These are phyloP conservation scores for Paraphoma chrysanthemicola DNA, from an alignment of 2,329 filamentous ascomycete genomes.

Conservation along the genomic window DNA sequence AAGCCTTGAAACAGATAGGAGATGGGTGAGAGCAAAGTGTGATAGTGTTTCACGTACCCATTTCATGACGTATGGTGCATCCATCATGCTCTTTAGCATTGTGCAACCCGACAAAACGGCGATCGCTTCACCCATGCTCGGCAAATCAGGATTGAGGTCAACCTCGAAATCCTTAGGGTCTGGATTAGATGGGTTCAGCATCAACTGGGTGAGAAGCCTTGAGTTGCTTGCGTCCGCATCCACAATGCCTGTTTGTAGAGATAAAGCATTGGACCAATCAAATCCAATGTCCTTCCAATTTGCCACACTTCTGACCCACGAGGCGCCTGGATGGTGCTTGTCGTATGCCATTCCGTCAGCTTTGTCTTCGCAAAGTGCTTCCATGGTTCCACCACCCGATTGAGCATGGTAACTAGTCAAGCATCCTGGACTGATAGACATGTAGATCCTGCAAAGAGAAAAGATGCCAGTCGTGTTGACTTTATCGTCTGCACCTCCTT, in stretches of 20 bases:
- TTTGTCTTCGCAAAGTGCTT: conserved; percentile 66
- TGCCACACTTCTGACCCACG: conserved; percentile 56
- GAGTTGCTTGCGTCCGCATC: conserved; percentile 54
- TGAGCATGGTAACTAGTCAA: conserved; percentile 62
- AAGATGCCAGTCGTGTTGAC: conserved; percentile 52
- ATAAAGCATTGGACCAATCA: conserved; percentile 53
- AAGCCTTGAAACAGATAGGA: not conserved
- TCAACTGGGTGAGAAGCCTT: conserved; percentile 53
- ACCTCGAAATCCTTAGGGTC: conserved; percentile 24
- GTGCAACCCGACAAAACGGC: conserved; percentile 74
- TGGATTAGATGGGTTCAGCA: conserved; percentile 37
- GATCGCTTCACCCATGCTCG: conserved; percentile 76
- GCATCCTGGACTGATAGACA: conserved; percentile 69
- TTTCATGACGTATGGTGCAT: conserved; percentile 64
- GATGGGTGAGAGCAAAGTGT: no score
- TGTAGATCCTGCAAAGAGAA: conserved; percentile 72
- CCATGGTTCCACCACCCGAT: conserved; percentile 63
- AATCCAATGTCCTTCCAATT: conserved; percentile 55
- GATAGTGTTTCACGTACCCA: conserved; percentile 37
- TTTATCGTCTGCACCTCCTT: conserved; percentile 27
- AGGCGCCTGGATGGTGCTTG: conserved; percentile 59
- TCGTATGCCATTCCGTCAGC: conserved; percentile 64
- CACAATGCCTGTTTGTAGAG: conserved; percentile 52
- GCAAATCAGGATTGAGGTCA: conserved; percentile 60
- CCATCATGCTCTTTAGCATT: conserved; percentile 65